phyloP scores from a whole-genome alignment of 2,329 filamentous ascomycete species.

The Pseudogymnoascus sp. region DNA sequence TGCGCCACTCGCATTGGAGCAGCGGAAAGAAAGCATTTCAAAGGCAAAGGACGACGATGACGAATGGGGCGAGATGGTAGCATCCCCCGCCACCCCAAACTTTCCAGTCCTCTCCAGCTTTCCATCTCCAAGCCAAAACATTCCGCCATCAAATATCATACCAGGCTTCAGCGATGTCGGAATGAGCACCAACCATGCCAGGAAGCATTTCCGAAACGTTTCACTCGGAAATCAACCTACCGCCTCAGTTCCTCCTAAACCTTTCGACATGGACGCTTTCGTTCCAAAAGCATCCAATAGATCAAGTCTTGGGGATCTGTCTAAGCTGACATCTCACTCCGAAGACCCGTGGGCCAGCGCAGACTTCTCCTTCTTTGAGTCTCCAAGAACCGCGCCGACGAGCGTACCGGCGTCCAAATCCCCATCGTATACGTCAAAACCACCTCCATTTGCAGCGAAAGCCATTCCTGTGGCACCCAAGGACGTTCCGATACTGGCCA shows the following conservation, averaged over 20 bases:
- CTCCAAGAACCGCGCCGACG: conserved; percentile 11
- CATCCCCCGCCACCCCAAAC: conserved; percentile 23
- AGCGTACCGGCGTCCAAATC: conserved; percentile 11
- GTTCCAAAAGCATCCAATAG: not conserved
- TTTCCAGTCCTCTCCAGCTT: conserved; percentile 9
- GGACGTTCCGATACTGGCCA: not conserved
- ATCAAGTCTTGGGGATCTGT: not conserved
- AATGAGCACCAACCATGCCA: not conserved
- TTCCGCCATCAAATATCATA: not conserved
- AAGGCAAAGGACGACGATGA: conserved; percentile 24
- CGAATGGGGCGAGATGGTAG: conserved; percentile 33
- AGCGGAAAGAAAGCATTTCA: not conserved
- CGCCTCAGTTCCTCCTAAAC: not conserved
- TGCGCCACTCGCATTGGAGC: not conserved
- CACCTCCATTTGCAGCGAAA: not conserved
- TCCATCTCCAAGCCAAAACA: not conserved
- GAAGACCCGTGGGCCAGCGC: conserved; percentile 28
- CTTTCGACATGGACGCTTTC: not conserved
- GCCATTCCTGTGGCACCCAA: conserved; percentile 7
- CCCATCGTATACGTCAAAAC: not conserved
- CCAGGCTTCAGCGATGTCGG: not conserved
- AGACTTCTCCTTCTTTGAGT: conserved; percentile 32
- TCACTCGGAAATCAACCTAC: not conserved
- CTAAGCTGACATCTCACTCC: not conserved
- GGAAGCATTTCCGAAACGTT: not conserved